Percentiles rank a stretch among this genome's conserved stretches.
Conservation (phyloP, 495 filamentous ascomycete genomes). For the Sordaria brevicollis region DNA sequence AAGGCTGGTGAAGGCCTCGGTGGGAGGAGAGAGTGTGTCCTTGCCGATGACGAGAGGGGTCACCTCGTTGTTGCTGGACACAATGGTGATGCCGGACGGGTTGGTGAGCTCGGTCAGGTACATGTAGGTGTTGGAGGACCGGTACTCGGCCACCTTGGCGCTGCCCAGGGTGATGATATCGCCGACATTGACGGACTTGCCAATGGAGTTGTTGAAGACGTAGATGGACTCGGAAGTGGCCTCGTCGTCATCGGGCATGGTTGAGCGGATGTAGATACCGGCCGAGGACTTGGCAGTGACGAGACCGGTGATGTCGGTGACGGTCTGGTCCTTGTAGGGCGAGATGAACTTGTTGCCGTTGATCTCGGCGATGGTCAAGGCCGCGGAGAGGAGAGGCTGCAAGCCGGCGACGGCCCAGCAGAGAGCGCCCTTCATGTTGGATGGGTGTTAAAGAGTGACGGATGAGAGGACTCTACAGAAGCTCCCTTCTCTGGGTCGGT, state of each 20-base stretch:
- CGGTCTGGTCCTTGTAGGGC: conserved; percentile 36
- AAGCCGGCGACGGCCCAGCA: conserved; percentile 12
- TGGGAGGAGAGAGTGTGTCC: conserved; percentile 39
- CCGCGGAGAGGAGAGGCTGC: conserved; percentile 18
- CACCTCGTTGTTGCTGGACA: conserved; percentile 33
- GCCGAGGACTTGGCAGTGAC: conserved; percentile 48
- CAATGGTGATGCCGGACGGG: conserved; percentile 33
- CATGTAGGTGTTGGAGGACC: conserved; percentile 38
- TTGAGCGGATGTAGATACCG: conserved; percentile 49
- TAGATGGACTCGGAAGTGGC: conserved; percentile 43
- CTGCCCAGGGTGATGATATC: conserved; percentile 47
- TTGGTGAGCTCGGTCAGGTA: conserved; percentile 46
- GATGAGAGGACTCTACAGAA: background rate
- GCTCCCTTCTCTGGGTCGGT: background rate
- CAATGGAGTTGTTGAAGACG: conserved; percentile 36
- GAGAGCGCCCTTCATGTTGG: conserved; percentile 8
- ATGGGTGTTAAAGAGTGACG: conserved; percentile 1
- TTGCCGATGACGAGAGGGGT: conserved; percentile 44
- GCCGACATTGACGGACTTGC: conserved; percentile 36
- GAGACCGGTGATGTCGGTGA: conserved; percentile 45
- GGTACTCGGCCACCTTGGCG: conserved; percentile 41
- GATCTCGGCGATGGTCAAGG: conserved; percentile 49
- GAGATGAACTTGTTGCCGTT: conserved; percentile 52
- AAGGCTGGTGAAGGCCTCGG: conserved; percentile 37
- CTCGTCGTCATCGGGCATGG: conserved; percentile 33